Percentiles rank a stretch among this genome's conserved stretches.
phyloP scores from a whole-genome alignment of 192 early-diverging fungal genomes.

The Podila minutissima region DNA sequence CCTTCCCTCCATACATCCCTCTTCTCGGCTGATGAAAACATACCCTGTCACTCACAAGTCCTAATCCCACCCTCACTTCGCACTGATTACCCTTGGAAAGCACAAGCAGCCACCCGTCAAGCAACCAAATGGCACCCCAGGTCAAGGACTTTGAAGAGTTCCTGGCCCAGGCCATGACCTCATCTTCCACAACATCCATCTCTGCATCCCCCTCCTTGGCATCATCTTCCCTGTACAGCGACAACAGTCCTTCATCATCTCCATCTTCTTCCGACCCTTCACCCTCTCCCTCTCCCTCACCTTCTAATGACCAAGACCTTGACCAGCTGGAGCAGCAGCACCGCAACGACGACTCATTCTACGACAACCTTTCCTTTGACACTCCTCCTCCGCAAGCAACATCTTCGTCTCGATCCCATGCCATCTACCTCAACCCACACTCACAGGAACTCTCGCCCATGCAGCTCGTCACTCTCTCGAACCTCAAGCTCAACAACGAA shows the following conservation, averaged over 20 bases:
- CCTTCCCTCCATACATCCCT: too few species aligned
- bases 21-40: too few species aligned
- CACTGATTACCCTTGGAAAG: background rate
- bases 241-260: background rate
- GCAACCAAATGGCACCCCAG: background rate
- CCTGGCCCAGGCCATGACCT: conserved; percentile 9
- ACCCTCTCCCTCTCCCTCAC: background rate
- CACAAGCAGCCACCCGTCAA: background rate
- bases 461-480: conserved; percentile 29
- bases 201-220: conserved; percentile 4
- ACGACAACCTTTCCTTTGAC: background rate
- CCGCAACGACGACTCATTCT: background rate
- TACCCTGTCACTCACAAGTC: too few species aligned
- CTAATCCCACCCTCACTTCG: background rate
- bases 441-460: background rate
- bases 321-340: background rate
- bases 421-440: conserved; percentile 4
- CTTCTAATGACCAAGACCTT: conserved; percentile 1
- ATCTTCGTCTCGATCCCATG: background rate
- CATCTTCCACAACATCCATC: background rate
- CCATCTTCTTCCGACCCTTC: background rate
- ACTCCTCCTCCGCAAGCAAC: background rate
- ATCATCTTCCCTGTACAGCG: background rate
- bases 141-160: conserved; percentile 10
- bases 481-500: conserved; percentile 38